Conservation (phyloP, 1,139 yeast species). For the Hanseniaspora uvarum region DNA sequence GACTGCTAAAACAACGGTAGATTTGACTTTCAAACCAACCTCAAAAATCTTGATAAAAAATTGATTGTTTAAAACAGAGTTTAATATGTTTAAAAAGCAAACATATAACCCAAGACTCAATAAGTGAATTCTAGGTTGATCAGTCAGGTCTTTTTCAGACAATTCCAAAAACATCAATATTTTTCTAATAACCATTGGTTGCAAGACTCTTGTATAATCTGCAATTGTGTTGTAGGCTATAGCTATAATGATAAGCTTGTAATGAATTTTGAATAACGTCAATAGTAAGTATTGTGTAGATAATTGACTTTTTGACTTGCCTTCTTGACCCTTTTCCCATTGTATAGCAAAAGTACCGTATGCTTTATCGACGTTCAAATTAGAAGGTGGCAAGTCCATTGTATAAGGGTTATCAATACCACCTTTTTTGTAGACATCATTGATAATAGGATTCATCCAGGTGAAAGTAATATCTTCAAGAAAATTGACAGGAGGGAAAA, state of each 20-base stretch:
- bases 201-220: slow-evolving; percentile 40
- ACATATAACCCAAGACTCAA: slow-evolving; percentile 42
- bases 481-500: slow-evolving; percentile 37
- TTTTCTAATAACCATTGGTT: slow-evolving; percentile 48
- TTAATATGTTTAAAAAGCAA: slow-evolving; percentile 40
- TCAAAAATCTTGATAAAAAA: slow-evolving; percentile 44
- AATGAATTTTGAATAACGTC: slow-evolving; percentile 43
- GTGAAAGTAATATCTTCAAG: slow-evolving; percentile 44
- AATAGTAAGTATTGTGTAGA: slow-evolving; percentile 29
- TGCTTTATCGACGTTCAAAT: slow-evolving; percentile 36
- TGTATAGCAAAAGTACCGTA: slow-evolving; percentile 30
- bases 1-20: slow-evolving; percentile 42
- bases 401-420: slow-evolving; percentile 42
- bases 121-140: slow-evolving; percentile 42
- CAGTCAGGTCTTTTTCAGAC: slow-evolving; percentile 22
- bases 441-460: slow-evolving; percentile 53
- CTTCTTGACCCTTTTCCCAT: slow-evolving; percentile 32
- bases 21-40: slow-evolving; percentile 43
- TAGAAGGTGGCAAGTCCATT: slow-evolving; percentile 46
- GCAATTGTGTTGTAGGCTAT: slow-evolving; percentile 39
- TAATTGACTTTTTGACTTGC: neutral
- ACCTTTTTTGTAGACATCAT: slow-evolving; percentile 39
- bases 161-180: slow-evolving; percentile 39
- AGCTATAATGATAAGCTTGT: slow-evolving; percentile 37
- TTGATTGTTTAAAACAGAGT: slow-evolving; percentile 43